Conservation (phyloP, 2,329 filamentous ascomycete genomes). For the Fusarium sp. region DNA sequence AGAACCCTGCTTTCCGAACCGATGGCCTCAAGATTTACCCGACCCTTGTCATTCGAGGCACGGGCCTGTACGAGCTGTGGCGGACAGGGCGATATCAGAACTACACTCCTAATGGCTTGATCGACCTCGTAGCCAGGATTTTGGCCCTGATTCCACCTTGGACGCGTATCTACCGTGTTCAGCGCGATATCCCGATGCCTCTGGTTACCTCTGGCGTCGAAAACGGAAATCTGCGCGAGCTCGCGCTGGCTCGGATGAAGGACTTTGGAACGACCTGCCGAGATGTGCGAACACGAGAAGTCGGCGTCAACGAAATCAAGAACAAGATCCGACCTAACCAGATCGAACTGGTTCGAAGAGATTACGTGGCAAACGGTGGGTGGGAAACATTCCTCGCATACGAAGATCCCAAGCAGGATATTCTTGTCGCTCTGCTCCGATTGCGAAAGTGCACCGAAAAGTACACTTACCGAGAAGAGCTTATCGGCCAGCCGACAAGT, state of each 20-base stretch:
- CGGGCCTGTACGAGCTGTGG: slow-evolving; percentile 97
- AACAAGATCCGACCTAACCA: slow-evolving; percentile 98
- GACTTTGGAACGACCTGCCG: slow-evolving; percentile 98
- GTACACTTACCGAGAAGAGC: slow-evolving; percentile 92
- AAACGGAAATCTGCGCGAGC: slow-evolving; percentile 94
- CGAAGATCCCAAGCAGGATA: slow-evolving; percentile 98
- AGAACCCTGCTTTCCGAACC: slow-evolving; percentile 95
- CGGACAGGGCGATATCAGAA: slow-evolving; percentile 97
- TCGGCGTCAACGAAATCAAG: slow-evolving; percentile 99
- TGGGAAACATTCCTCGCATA: slow-evolving; percentile 99
- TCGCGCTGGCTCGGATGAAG: slow-evolving; percentile 97
- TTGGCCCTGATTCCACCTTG: slow-evolving; percentile 94
- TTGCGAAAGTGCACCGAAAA: slow-evolving; percentile 91
- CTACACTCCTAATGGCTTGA: slow-evolving; percentile 96
- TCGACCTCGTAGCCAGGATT: slow-evolving; percentile 97
- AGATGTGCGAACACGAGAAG: slow-evolving; percentile 95
- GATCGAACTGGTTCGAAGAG: slow-evolving; percentile 92
- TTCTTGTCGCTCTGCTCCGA: slow-evolving; percentile 90
- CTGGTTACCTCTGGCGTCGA: slow-evolving; percentile 98
- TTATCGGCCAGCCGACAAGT: slow-evolving; percentile 89
- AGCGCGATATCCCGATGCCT: slow-evolving; percentile 99
- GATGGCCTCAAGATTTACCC: slow-evolving; percentile 99
- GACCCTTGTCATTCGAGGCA: slow-evolving; percentile 96
- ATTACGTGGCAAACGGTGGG: slow-evolving; percentile 95
- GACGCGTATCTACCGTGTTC: slow-evolving; percentile 98